Evolutionary conservation across 345 rosid genomes (phyloP), one percentile per base, ranked within the genome.

Genomic region (Sisymbrium irio): DNA sequence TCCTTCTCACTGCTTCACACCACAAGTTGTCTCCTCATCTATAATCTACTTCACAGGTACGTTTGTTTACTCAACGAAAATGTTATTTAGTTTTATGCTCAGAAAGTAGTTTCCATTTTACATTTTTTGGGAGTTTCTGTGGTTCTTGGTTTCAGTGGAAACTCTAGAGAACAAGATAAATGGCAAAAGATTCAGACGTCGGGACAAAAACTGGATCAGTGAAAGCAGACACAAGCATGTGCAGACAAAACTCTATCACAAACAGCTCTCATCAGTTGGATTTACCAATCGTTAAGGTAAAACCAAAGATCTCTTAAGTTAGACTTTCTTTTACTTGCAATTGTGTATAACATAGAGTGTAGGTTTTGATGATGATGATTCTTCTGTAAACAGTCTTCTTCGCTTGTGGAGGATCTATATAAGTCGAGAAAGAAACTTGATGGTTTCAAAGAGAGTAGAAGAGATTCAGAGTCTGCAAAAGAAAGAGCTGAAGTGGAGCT

Each of bases 401-500:
- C 88, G 55, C 81, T 73, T 78, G 76, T 81, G 62, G 88, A 55
- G 51, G 87, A 86, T 51, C 75, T 82, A 25, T 83, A 62, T 55
- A 66, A 40, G 77, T 86, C 88, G 35, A 85, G 77, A 71, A 80
- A 55, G 73, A 83, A 82, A 40, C 42, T 79, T 66, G 70, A 44
- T 69, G 72, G 55, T 7, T 83, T 72, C 74, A 81, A 57, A 36
- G 91, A 87, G 79, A 81, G 83, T 15, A 78, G 72, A 73, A 74
- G 71, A 54, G 56, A 72, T 28, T 82, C 88, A 0, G 85, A 89
- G 47, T 75, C 74, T 4, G 51, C 20, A 20, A 84, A 53, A 69
- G 74, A 51, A 50, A 71, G 74, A 35, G 87, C 89, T 19, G 89
- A 88, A 66, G 77, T 74, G 7, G 87, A 85, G 80, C 85, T 86